phyloP scores from a whole-genome alignment of 768 basidiomycete genomes.

The Cystofilobasidium capitatum region DNA sequence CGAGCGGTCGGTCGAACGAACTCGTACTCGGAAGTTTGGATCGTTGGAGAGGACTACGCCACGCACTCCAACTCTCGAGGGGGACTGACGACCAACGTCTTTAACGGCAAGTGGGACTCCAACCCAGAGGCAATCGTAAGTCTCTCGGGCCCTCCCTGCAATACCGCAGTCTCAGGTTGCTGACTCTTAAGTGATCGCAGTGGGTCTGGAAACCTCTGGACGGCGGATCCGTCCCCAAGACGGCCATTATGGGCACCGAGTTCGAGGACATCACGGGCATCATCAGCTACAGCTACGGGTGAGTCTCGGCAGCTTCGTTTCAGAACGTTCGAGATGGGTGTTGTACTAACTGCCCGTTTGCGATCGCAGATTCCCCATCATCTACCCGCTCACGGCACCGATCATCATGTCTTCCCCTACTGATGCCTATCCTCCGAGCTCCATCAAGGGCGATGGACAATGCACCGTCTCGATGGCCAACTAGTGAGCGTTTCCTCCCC shows the following conservation, averaged over 20 bases:
- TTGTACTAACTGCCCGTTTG: neutral
- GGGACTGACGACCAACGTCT: constrained; percentile 50
- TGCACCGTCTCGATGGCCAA: constrained; percentile 12
- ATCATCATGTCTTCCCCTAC: constrained; percentile 43
- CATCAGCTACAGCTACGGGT: constrained; percentile 48
- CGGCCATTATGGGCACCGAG: constrained; percentile 44
- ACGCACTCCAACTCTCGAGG: constrained; percentile 52
- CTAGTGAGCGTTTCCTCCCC: neutral
- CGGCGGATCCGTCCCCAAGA: constrained; percentile 46
- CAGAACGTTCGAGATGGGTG: neutral
- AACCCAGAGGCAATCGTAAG: constrained; percentile 52
- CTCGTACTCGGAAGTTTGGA: constrained; percentile 52
- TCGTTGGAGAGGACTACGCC: constrained; percentile 50
- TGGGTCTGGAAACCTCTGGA: constrained; percentile 49
- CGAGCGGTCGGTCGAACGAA: constrained; percentile 48
- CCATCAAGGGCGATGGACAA: constrained; percentile 33
- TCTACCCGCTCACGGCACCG: constrained; percentile 53
- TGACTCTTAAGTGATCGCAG: neutral
- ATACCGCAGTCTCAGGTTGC: neutral
- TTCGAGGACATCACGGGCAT: constrained; percentile 51
- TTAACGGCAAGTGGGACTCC: constrained; percentile 48
- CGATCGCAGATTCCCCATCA: constrained; percentile 48
- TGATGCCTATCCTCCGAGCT: constrained; percentile 42
- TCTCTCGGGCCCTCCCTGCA: neutral
- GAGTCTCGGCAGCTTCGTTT: constrained; percentile 21